Percentiles rank a stretch among this genome's conserved stretches.
These are phyloP conservation scores for Rhodotorula sp. DNA, from an alignment of 1,284 basidiomycete genomes.

Conservation along the genomic window DNA sequence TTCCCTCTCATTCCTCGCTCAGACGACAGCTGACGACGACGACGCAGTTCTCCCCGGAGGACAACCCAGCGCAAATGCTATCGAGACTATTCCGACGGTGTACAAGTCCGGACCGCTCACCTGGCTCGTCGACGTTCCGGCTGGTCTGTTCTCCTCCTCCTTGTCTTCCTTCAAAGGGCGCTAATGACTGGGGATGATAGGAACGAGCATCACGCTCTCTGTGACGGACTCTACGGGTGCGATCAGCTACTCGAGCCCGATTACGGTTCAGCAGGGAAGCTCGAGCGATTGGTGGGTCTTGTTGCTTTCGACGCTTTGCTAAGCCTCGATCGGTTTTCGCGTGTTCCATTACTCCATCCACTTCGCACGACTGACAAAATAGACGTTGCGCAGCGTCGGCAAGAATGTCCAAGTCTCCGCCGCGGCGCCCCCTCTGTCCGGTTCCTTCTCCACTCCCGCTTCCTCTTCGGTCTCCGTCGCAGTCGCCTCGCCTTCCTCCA, in stretches of 20 bases:
- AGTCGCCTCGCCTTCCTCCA: too few species aligned
- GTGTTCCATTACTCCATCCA: not conserved
- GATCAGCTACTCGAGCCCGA: not conserved
- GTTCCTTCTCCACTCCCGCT: slow-evolving; percentile 85
- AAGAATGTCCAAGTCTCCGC: not conserved
- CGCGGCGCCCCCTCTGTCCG: slow-evolving; percentile 59
- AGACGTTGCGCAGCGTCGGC: not conserved
- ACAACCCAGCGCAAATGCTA: not conserved
- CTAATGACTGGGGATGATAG: not conserved
- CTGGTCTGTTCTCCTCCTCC: not conserved
- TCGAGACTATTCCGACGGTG: slow-evolving; percentile 2
- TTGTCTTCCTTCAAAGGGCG: not conserved
- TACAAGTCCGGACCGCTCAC: not conserved
- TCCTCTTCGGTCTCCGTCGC: slow-evolving; percentile 47
- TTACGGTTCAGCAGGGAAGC: not conserved
- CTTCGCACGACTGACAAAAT: not conserved
- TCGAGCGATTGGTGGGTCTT: not conserved
- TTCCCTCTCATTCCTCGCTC: not conserved
- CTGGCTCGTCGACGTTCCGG: slow-evolving; percentile 3
- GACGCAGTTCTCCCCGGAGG: slow-evolving; percentile 9
- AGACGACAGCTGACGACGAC: not conserved
- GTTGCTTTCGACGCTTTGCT: too few species aligned
- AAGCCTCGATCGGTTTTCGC: too few species aligned
- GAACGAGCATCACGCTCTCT: not conserved
- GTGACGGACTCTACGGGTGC: not conserved